Evolutionary conservation across 208 protist species (phyloP).

Genomic region (Leishmania turanica): DNA sequence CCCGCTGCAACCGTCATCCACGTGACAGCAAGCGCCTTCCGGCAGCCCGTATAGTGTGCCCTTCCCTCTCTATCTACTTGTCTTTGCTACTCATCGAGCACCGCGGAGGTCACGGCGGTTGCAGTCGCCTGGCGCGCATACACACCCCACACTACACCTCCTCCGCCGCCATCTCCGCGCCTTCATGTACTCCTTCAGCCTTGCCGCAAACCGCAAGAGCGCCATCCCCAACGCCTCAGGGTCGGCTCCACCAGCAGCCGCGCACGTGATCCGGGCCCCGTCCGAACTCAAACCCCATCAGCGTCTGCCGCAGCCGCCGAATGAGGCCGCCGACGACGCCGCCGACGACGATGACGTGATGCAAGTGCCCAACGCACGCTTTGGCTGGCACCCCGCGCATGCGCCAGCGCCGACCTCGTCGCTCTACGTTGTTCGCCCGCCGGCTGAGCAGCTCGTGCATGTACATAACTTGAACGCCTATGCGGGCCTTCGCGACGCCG

Average conservation of each 20-base stretch:
- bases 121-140: neutral
- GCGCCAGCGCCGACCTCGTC: constrained; percentile 2
- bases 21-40: neutral
- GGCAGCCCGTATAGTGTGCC: neutral
- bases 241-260: neutral
- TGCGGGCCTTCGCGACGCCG: constrained; percentile 25
- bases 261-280: constrained; percentile 12
- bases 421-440: neutral
- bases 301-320: neutral
- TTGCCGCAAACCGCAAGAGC: neutral
- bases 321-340: neutral
- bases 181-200: constrained; percentile 25
- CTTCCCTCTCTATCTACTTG: neutral
- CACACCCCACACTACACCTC: neutral
- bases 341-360: neutral
- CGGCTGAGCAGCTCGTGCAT: neutral
- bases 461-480: constrained; percentile 28
- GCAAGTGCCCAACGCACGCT: neutral
- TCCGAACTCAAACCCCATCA: neutral
- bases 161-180: neutral
- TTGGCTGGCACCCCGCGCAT: constrained; percentile 7
- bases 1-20: neutral
- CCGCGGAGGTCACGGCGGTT: neutral
- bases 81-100: neutral
- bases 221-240: constrained; percentile 6